Conservation (phyloP, 495 filamentous ascomycete species). For the Talaromyces liani region DNA sequence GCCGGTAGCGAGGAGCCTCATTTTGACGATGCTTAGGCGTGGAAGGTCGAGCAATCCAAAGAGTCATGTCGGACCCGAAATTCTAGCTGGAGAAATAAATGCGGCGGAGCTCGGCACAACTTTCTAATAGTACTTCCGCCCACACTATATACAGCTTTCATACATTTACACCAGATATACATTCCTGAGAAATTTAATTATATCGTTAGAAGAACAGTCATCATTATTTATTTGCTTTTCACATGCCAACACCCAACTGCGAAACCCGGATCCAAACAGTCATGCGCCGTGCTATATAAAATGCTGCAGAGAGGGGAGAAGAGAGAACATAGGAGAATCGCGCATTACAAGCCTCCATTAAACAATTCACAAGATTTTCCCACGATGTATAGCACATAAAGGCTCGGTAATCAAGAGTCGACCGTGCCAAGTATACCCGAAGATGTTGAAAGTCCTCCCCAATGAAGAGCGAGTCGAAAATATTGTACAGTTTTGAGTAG, state of each 20-base stretch:
- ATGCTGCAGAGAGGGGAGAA: slow-evolving; percentile 9
- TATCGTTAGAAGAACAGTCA: neutral
- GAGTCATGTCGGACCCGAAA: neutral
- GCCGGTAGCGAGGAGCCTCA: slow-evolving; percentile 40
- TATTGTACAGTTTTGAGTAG: slow-evolving; percentile 35
- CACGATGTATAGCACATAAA: slow-evolving; percentile 1
- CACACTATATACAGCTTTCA: neutral
- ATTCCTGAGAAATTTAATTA: neutral
- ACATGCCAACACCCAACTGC: slow-evolving; percentile 3
- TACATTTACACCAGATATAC: neutral
- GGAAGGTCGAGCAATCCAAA: neutral
- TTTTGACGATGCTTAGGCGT: slow-evolving; percentile 12
- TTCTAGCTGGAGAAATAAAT: neutral
- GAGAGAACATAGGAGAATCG: neutral
- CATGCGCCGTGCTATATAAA: slow-evolving; percentile 8
- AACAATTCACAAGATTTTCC: neutral
- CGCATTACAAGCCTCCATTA: neutral
- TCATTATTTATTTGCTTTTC: slow-evolving; percentile 4
- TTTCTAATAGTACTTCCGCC: neutral
- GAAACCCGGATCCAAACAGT: slow-evolving; percentile 2
- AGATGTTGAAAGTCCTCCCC: neutral
- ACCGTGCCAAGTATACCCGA: neutral
- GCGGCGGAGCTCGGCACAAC: neutral
- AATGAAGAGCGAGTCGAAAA: slow-evolving; percentile 25
- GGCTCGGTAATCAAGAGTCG: neutral